Conservation (phyloP, 495 filamentous ascomycete species). For the Aspergillus funiculosus region DNA sequence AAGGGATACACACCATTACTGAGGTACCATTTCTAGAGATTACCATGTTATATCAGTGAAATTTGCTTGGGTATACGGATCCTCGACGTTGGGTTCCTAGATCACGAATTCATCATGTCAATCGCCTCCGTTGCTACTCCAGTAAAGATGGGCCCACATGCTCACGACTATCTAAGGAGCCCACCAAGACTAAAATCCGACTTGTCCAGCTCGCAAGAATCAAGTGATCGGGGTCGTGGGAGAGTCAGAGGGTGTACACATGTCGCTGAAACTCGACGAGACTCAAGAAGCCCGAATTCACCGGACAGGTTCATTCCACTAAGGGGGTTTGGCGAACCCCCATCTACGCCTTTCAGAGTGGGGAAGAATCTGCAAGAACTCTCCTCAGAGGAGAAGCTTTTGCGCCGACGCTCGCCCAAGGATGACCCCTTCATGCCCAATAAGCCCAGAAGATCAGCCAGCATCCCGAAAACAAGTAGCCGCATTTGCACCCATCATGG, state of each 20-base stretch:
- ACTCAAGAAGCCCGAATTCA: slow-evolving; percentile 20
- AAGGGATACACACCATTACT: not conserved
- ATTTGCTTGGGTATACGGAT: not conserved
- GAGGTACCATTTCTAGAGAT: not conserved
- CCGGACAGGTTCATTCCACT: slow-evolving; percentile 68
- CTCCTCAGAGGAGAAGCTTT: slow-evolving; percentile 53
- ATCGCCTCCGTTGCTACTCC: not conserved
- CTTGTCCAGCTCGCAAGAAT: not conserved
- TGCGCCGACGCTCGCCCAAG: slow-evolving; percentile 50
- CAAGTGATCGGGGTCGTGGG: slow-evolving; percentile 15
- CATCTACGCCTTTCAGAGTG: slow-evolving; percentile 55
- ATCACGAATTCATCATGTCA: slow-evolving; percentile 1
- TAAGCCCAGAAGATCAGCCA: slow-evolving; percentile 13
- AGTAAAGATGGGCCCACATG: not conserved
- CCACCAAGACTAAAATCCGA: not conserved
- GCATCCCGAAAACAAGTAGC: slow-evolving; percentile 19
- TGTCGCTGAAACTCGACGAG: slow-evolving; percentile 1
- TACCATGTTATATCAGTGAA: not conserved
- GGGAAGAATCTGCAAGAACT: slow-evolving; percentile 58
- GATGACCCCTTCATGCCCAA: slow-evolving; percentile 61
- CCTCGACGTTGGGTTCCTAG: not conserved
- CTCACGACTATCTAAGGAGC: not conserved
- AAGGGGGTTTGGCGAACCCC: slow-evolving; percentile 39
- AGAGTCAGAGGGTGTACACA: slow-evolving; percentile 11
- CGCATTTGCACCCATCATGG: slow-evolving; percentile 26